phyloP scores from a whole-genome alignment of 164 flowering plant genomes.

The Vitis riparia region DNA sequence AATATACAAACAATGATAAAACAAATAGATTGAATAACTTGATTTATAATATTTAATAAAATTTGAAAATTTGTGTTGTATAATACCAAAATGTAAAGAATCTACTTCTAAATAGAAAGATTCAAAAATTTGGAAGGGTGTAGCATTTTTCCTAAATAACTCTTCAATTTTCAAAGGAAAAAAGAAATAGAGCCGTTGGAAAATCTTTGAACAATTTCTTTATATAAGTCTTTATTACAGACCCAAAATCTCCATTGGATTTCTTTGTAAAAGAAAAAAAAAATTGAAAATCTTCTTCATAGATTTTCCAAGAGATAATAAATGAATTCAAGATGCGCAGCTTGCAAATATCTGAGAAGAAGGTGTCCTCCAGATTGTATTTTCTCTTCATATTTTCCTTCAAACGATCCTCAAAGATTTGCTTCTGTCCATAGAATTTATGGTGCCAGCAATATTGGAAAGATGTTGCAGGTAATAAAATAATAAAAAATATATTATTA shows the following conservation, averaged over 20 bases:
- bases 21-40: no score
- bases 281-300: neutral
- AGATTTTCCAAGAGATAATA: conserved; percentile 6
- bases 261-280: neutral
- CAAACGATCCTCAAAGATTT: conserved; percentile 43
- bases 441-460: conserved; percentile 49
- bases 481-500: no score
- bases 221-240: neutral
- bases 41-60: no score
- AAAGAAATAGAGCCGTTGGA: conserved; percentile 22
- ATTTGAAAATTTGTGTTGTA: no score
- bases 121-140: neutral
- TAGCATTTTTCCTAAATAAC: conserved; percentile 8
- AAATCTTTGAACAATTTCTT: neutral
- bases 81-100: neutral
- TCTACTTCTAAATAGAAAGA: neutral
- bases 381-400: conserved; percentile 51
- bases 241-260: conserved; percentile 5
- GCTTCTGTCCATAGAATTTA: conserved; percentile 39
- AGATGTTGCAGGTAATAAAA: conserved; percentile 41
- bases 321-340: conserved; percentile 41
- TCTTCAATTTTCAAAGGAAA: neutral
- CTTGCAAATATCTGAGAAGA: conserved; percentile 50
- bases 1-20: no score
- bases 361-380: conserved; percentile 53